Percentiles rank a stretch among this genome's conserved stretches.
phyloP scores from a whole-genome alignment of 2,329 filamentous ascomycete genomes.

The Epichloe glyceriae region DNA sequence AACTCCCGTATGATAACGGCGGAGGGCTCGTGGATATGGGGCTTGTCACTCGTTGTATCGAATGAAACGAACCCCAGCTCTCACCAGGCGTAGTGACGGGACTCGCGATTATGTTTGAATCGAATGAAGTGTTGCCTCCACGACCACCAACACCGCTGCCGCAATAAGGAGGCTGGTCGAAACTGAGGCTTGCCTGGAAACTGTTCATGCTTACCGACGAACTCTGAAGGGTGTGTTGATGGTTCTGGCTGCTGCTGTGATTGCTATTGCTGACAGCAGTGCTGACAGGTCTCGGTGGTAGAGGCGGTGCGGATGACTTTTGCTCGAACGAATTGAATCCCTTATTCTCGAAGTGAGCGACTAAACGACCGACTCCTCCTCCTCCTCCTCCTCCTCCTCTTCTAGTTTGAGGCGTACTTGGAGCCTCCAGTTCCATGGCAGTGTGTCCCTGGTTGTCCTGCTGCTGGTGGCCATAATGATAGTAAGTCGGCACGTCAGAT shows the following conservation, averaged over 20 bases:
- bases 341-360: constrained; percentile 29
- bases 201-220: constrained; percentile 12
- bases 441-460: constrained; percentile 2
- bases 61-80: constrained; percentile 18
- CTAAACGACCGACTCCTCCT: constrained; percentile 21
- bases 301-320: constrained; percentile 21
- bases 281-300: constrained; percentile 22
- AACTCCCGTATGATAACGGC: constrained; percentile 18
- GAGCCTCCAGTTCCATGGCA: constrained; percentile 17
- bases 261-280: constrained; percentile 10
- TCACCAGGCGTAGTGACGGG: constrained; percentile 20
- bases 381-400: constrained; percentile 12
- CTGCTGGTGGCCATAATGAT: constrained; percentile 13
- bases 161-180: constrained; percentile 6
- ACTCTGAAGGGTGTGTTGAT: constrained; percentile 9
- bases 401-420: constrained; percentile 12
- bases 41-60: constrained; percentile 19
- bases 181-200: constrained; percentile 6
- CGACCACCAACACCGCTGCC: constrained; percentile 2
- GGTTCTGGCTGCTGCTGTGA: neutral
- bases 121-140: constrained; percentile 4
- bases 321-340: constrained; percentile 22
- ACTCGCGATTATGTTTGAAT: constrained; percentile 18
- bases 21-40: constrained; percentile 18
- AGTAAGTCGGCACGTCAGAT: constrained; percentile 16